These are phyloP conservation scores for Paecilomyces sp. DNA, from an alignment of 2,329 filamentous ascomycete genomes.

Conservation along the genomic window DNA sequence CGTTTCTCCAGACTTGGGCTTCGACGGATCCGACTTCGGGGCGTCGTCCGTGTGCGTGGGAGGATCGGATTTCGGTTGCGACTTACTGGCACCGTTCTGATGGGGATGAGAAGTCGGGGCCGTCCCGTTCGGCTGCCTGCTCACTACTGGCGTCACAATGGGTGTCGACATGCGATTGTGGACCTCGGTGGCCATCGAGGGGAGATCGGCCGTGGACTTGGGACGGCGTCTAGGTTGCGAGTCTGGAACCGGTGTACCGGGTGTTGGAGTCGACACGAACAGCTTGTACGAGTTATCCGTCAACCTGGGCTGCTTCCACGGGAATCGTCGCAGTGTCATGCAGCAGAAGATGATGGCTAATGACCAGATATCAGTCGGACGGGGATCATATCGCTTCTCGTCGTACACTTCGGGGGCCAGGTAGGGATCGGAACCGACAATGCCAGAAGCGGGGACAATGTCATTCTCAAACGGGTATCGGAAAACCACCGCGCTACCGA, in stretches of 20 bases:
- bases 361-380: conserved; percentile 95
- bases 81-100: not conserved
- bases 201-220: conserved; percentile 30
- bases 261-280: conserved; percentile 78
- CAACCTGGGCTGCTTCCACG: conserved; percentile 89
- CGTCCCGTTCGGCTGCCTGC: not conserved
- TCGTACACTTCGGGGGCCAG: conserved; percentile 96
- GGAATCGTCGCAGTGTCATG: conserved; percentile 91
- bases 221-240: conserved; percentile 25
- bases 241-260: conserved; percentile 48
- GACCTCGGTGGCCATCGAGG: conserved; percentile 16
- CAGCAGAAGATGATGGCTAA: conserved; percentile 98
- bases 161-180: conserved; percentile 7
- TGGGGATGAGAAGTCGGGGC: conserved; percentile 3
- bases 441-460: conserved; percentile 70
- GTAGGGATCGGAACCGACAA: conserved; percentile 87
- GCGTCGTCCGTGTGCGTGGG: conserved; percentile 12
- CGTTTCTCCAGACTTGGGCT: conserved; percentile 22
- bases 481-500: conserved; percentile 95
- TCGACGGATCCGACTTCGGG: conserved; percentile 6
- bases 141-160: not conserved
- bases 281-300: conserved; percentile 93
- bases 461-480: conserved; percentile 94
- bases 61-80: conserved; percentile 8
- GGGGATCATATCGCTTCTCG: conserved; percentile 84